Conservation (phyloP, 1,139 yeast genomes). For the Sugiyamaella grinbergsii region DNA sequence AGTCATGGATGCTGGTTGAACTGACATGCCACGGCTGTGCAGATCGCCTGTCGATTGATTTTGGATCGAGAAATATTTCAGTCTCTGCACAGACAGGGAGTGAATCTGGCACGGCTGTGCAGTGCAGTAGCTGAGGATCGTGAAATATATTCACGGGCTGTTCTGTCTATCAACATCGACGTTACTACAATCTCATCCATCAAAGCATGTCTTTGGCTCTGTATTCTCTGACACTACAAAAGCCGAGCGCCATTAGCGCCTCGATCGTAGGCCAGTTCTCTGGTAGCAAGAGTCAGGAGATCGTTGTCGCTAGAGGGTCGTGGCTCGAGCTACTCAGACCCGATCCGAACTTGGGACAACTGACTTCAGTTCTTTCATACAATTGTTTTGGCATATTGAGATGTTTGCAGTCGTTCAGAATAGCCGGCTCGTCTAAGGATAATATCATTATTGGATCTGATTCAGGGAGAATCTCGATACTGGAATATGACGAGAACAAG, state of each 20-base stretch:
- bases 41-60: too few relatives aligned
- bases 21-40: too few relatives aligned
- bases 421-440: conserved; percentile 58
- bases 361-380: conserved; percentile 49
- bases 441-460: conserved; percentile 73
- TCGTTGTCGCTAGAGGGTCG: conserved; percentile 61
- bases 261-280: conserved; percentile 71
- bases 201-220: conserved; percentile 52
- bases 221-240: conserved; percentile 67
- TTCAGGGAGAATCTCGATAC: conserved; percentile 69
- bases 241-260: conserved; percentile 54
- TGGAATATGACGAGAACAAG: conserved; percentile 50
- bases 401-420: conserved; percentile 52
- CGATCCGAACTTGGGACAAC: conserved; percentile 58
- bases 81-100: too few relatives aligned
- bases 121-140: too few relatives aligned
- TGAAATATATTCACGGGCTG: too few relatives aligned
- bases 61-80: too few relatives aligned
- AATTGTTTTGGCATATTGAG: conserved; percentile 64
- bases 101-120: too few relatives aligned
- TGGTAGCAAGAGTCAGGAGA: conserved; percentile 59
- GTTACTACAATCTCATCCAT: too few relatives aligned
- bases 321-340: conserved; percentile 55
- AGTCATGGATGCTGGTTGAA: too few relatives aligned
- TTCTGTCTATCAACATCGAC: too few relatives aligned